phyloP scores from a whole-genome alignment of 2,329 filamentous ascomycete species.

The Sporothrix sp. region DNA sequence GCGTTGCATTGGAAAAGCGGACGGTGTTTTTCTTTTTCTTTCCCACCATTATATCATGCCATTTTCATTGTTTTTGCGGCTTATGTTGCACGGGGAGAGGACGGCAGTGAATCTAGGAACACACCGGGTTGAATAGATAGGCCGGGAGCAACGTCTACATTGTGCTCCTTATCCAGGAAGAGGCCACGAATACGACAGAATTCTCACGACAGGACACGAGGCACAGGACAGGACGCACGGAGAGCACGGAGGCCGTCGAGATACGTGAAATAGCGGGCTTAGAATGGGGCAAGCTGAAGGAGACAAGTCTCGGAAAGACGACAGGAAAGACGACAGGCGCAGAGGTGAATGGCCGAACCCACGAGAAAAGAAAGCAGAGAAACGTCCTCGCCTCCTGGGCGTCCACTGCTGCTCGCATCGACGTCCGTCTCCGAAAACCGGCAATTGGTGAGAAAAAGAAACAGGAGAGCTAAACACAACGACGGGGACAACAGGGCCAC shows the following conservation, averaged over 20 bases:
- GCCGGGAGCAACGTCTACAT: too few relatives aligned
- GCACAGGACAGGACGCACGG: not conserved
- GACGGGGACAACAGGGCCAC: not conserved
- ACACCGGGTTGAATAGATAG: too few relatives aligned
- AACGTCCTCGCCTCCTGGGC: not conserved
- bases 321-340: conserved; percentile 4
- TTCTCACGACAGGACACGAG: not conserved
- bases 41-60: too few relatives aligned
- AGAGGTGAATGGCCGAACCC: not conserved
- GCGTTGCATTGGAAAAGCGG: too few relatives aligned
- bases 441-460: conserved; percentile 2
- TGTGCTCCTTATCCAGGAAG: too few relatives aligned
- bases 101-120: too few relatives aligned
- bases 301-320: conserved; percentile 7
- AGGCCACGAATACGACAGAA: not conserved
- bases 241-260: not conserved
- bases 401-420: not conserved
- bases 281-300: conserved; percentile 7
- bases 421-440: not conserved
- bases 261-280: conserved; percentile 5
- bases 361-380: not conserved
- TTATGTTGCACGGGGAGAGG: too few relatives aligned
- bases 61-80: too few relatives aligned
- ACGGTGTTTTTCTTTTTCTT: too few relatives aligned
- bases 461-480: not conserved